Conservation (phyloP, 2,329 filamentous ascomycete species). For the Sordariomycetes sp. region DNA sequence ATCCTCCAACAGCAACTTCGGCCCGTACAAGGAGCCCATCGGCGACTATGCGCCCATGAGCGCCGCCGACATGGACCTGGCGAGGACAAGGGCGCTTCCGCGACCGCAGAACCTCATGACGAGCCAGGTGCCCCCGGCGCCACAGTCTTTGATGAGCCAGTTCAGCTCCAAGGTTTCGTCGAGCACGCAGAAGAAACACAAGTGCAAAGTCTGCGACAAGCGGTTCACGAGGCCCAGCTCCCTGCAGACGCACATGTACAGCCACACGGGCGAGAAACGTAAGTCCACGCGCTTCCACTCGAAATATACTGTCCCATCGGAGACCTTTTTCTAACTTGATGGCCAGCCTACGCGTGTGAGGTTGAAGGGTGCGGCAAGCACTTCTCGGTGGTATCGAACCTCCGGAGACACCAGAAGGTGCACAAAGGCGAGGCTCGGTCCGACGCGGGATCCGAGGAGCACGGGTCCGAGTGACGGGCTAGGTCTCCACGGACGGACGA, state of each 20-base stretch:
- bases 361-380: conserved; percentile 90
- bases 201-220: conserved; percentile 98
- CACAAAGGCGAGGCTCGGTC: conserved; percentile 66
- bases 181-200: conserved; percentile 97
- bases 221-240: conserved; percentile 91
- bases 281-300: conserved; percentile 33
- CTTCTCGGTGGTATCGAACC: conserved; percentile 94
- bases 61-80: conserved; percentile 74
- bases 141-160: conserved; percentile 96
- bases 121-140: conserved; percentile 61
- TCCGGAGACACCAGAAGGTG: conserved; percentile 89
- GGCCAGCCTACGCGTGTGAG: conserved; percentile 77
- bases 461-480: conserved; percentile 38
- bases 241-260: conserved; percentile 95
- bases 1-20: conserved; percentile 69
- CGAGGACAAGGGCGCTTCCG: conserved; percentile 71
- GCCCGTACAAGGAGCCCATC: conserved; percentile 72
- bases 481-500: not conserved
- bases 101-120: conserved; percentile 53
- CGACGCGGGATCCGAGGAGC: conserved; percentile 49
- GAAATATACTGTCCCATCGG: not conserved
- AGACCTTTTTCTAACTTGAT: conserved; percentile 1
- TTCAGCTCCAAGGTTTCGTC: conserved; percentile 95
- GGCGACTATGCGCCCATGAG: conserved; percentile 88
- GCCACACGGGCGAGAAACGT: conserved; percentile 97